Evolutionary conservation across 441 rosid species (phyloP), one percentile per base, ranked within the genome.

Genomic region (Jatropha multifida): DNA sequence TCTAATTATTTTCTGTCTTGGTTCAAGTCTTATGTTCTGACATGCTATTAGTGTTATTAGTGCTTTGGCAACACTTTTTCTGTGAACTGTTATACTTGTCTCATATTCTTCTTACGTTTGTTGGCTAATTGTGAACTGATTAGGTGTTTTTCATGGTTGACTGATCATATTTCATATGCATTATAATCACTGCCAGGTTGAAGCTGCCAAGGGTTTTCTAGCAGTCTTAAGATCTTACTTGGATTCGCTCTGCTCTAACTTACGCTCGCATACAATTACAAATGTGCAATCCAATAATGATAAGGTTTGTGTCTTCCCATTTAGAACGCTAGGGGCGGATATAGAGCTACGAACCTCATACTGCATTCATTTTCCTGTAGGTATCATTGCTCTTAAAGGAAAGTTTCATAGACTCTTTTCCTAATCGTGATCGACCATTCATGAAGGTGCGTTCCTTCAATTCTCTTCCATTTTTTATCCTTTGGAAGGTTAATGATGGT

Each of bases 311-410:
- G 58, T 77, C 69, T 62, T 73, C 46, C 66, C 7, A 7, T 44
- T 44, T 44, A 32, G 32, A 32, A 32, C 2, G 32, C 32, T 32
- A 32, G 32, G 2, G 32, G 1, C 32, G 2, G 32, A 56, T 60
- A 15, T 73, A 78, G 73, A 62, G 69, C 60, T 37, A 64, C 51
- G 64, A 64, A 52, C 42, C 70, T 74, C 66, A 74, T 61, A 14
- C 58, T 59, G 58, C 60, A 49, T 65, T 65, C 40, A 58, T 54
- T 23, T 52, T 15, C 60, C 71, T 81, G 59, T 85, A 96, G 99
- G 98, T 96, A 71, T 96, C 97, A 51, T 81, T 96, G 85, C 94
- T 96, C 41, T 86, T 96, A 44, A 96, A 96, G 75, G 98, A 96
- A 83, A 96, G 97, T 81, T 94, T 90, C 82, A 87, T 92, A 40